Conservation (phyloP, 768 basidiomycete genomes). For the Tephrocybe rancida region DNA sequence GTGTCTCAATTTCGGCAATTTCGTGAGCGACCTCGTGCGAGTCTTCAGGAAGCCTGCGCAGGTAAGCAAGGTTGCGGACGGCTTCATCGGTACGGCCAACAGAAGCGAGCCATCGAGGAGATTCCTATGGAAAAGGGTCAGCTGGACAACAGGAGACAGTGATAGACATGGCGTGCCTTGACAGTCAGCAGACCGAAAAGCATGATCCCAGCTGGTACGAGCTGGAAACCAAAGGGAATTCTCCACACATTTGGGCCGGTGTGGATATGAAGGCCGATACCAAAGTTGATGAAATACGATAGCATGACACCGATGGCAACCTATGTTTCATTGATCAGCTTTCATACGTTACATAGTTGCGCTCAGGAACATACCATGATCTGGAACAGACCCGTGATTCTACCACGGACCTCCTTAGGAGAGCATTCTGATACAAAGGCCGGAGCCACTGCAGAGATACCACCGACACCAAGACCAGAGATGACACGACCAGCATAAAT, state of each 20-base stretch:
- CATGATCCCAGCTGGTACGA: conserved; percentile 69
- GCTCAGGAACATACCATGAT: conserved; percentile 64
- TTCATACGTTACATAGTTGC: no score
- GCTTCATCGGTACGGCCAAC: conserved; percentile 59
- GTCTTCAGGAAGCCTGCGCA: conserved; percentile 47
- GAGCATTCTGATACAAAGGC: conserved; percentile 87
- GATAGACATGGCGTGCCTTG: conserved; percentile 36
- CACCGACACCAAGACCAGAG: conserved; percentile 81
- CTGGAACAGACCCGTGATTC: conserved; percentile 86
- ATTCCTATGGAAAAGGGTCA: conserved; percentile 48
- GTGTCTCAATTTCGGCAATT: conserved; percentile 81
- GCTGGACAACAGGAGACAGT: neutral
- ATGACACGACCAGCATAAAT: conserved; percentile 85
- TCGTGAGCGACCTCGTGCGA: conserved; percentile 56
- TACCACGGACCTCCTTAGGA: conserved; percentile 84
- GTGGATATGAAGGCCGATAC: conserved; percentile 55
- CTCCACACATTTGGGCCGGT: conserved; percentile 59
- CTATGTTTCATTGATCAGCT: conserved; percentile 19
- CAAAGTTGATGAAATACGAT: conserved; percentile 79
- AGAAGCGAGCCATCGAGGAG: conserved; percentile 76
- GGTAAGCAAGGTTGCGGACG: conserved; percentile 60
- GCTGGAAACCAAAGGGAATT: conserved; percentile 74
- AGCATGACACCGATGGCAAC: conserved; percentile 84
- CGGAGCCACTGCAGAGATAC: conserved; percentile 81
- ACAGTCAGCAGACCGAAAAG: conserved; percentile 65